Evolutionary conservation across 2,329 filamentous ascomycete genomes (phyloP).

Genomic region (Didymosphaeria variabile): DNA sequence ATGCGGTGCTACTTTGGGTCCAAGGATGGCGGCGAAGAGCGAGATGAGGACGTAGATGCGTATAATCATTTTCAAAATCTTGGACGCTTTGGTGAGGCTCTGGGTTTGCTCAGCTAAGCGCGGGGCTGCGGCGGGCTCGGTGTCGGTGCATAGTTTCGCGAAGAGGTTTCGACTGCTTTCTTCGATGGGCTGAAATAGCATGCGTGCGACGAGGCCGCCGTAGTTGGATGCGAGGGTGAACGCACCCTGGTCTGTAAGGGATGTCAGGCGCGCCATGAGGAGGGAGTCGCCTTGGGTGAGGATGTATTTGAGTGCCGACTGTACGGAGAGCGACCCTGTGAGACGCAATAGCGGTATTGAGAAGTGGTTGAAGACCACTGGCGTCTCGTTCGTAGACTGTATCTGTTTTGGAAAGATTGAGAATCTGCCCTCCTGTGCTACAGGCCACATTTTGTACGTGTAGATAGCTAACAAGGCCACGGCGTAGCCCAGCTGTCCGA

Average conservation of each 20-base stretch:
- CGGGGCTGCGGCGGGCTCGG: slow-evolving; percentile 22
- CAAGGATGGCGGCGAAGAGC: slow-evolving; percentile 72
- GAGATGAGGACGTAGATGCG: slow-evolving; percentile 79
- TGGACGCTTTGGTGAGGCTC: slow-evolving; percentile 50
- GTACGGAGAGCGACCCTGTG: slow-evolving; percentile 82
- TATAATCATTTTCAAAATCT: slow-evolving; percentile 71
- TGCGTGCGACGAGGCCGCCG: slow-evolving; percentile 84
- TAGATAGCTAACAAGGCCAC: slow-evolving; percentile 75
- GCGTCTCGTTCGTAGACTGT: slow-evolving; percentile 40
- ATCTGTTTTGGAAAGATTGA: slow-evolving; percentile 68
- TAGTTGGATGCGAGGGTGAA: slow-evolving; percentile 95
- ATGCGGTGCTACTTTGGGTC: slow-evolving; percentile 77
- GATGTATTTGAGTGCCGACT: slow-evolving; percentile 90
- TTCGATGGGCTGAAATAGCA: slow-evolving; percentile 94
- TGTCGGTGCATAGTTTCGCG: slow-evolving; percentile 73
- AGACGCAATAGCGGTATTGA: slow-evolving; percentile 75
- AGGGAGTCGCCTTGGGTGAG: slow-evolving; percentile 95
- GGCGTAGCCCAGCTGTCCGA: slow-evolving; percentile 84
- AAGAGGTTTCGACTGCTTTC: slow-evolving; percentile 93
- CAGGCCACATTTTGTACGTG: slow-evolving; percentile 64
- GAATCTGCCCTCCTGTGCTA: slow-evolving; percentile 69
- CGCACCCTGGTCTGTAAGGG: slow-evolving; percentile 82
- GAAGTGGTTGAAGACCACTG: slow-evolving; percentile 58
- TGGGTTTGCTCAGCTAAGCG: slow-evolving; percentile 26
- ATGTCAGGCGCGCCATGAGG: slow-evolving; percentile 80